Conservation (phyloP, 208 protist genomes). For the Kentomonas sorsogonicus region DNA sequence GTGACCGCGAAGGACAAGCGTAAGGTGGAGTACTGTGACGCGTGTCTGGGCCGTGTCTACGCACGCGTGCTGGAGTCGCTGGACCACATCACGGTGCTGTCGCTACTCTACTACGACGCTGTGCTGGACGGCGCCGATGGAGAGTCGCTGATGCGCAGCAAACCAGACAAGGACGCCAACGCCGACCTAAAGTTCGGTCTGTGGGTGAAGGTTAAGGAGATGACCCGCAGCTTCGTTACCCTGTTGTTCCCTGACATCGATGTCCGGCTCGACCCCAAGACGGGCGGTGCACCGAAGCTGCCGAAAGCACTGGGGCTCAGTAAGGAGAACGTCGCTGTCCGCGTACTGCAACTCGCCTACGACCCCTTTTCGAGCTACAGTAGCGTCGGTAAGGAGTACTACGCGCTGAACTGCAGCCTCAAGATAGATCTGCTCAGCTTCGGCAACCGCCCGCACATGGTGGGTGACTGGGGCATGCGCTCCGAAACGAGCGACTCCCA, state of each 20-base stretch:
- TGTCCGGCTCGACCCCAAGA: conserved; percentile 82
- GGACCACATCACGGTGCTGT: conserved; percentile 69
- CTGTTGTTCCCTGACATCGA: conserved; percentile 72
- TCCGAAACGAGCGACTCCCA: conserved; percentile 62
- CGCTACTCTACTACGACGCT: conserved; percentile 77
- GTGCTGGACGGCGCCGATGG: conserved; percentile 69
- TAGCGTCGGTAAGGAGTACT: conserved; percentile 44
- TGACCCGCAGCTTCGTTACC: conserved; percentile 78
- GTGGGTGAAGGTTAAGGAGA: conserved; percentile 87
- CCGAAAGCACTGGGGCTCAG: conserved; percentile 84
- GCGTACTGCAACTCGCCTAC: conserved; percentile 82
- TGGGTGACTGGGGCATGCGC: conserved; percentile 77
- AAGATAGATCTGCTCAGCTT: conserved; percentile 85
- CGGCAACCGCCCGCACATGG: conserved; percentile 55
- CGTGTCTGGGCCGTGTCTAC: conserved; percentile 50
- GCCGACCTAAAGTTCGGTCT: conserved; percentile 83
- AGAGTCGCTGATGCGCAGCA: conserved; percentile 61
- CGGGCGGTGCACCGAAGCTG: conserved; percentile 58
- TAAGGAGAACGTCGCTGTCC: conserved; percentile 85
- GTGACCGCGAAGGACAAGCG: not conserved
- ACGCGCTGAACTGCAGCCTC: conserved; percentile 81
- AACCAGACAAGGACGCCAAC: conserved; percentile 39
- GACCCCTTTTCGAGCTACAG: conserved; percentile 66
- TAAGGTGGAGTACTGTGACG: conserved; percentile 11
- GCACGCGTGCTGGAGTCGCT: conserved; percentile 56